Base-by-base conservation (phyloP, 1,284 basidiomycete genomes). In the Athelia psychrophila region DNA sequence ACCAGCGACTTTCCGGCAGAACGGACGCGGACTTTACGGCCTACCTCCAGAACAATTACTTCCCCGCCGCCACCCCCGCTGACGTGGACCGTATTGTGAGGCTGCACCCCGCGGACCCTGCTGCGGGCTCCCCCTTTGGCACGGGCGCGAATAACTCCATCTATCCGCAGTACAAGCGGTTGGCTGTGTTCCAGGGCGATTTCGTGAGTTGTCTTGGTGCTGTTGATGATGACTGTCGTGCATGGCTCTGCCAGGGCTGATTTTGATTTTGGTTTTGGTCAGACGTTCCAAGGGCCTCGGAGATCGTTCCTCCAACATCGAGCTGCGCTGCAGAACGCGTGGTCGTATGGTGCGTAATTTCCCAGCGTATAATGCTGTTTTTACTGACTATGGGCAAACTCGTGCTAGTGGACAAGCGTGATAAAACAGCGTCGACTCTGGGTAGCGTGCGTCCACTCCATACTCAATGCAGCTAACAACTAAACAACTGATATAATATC, bases 231-330 rank as follows among this genome's bases (percentile, higher is more conserved):
- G n/a, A n/a, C n/a, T 13, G 27, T n/a, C n/a, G n/a, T n/a, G 10
- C 33, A 35, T 10, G n/a, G n/a, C 10, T n/a, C 12, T 35, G 10
- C 33, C n/a, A n/a, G n/a, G n/a, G n/a, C n/a, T 12, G n/a, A 10
- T 10, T n/a, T 35, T n/a, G n/a, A 10, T 12, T 35, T 12, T n/a
- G 12, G n/a, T n/a, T 68, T 69, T 38, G 82, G n/a, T 80, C 0
- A 82, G 84, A 66, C 76, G 1, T 83, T 85, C 66, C 79, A 83
- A 50, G 79, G 71, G 0, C 77, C 79, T 2, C 68, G 81, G 16
- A 65, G 79, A n/a, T 77, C 77, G 63, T 72, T 83, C 56, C 57
- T 83, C 15, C 58, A 78, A 40, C 62, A 69, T 24, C 65, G 63
- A 1, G 65, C 76, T 0, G 67, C 59, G 0, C 73, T 74, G 48